phyloP scores from a whole-genome alignment of 2,329 filamentous ascomycete species.

The Microdochium trichocladiopsis region DNA sequence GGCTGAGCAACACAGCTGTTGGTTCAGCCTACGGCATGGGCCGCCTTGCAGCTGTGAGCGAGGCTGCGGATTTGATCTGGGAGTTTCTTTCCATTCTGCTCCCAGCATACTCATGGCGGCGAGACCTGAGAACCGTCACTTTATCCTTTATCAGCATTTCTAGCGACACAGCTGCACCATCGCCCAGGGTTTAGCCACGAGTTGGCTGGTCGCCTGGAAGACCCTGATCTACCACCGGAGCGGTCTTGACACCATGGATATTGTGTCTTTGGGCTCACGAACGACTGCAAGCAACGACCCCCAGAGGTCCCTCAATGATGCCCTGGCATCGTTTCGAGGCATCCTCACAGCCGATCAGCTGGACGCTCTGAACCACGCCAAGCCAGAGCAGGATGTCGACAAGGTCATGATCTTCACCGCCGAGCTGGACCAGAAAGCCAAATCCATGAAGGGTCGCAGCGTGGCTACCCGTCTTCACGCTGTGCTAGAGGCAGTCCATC shows the following conservation, averaged over 20 bases:
- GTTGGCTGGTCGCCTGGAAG: too few relatives aligned
- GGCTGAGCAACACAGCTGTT: too few relatives aligned
- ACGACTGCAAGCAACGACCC: not conserved
- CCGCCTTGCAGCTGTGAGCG: too few relatives aligned
- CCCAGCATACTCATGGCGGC: too few relatives aligned
- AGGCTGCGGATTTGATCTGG: too few relatives aligned
- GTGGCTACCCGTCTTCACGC: slow-evolving; percentile 19
- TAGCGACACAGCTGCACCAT: too few relatives aligned
- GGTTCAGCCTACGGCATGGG: too few relatives aligned
- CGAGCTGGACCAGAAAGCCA: slow-evolving; percentile 14
- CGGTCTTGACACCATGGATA: not conserved
- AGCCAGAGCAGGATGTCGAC: slow-evolving; percentile 13
- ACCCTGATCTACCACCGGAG: too few relatives aligned
- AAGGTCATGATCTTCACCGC: slow-evolving; percentile 24
- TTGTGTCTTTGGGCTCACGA: not conserved
- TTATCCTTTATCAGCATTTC: too few relatives aligned
- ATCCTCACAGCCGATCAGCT: slow-evolving; percentile 1
- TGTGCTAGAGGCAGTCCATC: slow-evolving; percentile 26
- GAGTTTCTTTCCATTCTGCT: too few relatives aligned
- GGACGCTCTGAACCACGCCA: slow-evolving; percentile 3
- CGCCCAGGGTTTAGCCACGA: too few relatives aligned
- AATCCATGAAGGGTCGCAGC: slow-evolving; percentile 11
- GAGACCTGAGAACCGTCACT: too few relatives aligned
- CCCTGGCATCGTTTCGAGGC: slow-evolving; percentile 2
- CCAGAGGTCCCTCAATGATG: slow-evolving; percentile 1